Evolutionary conservation across 768 basidiomycete species (phyloP).

Genomic region (Boletales sp.): DNA sequence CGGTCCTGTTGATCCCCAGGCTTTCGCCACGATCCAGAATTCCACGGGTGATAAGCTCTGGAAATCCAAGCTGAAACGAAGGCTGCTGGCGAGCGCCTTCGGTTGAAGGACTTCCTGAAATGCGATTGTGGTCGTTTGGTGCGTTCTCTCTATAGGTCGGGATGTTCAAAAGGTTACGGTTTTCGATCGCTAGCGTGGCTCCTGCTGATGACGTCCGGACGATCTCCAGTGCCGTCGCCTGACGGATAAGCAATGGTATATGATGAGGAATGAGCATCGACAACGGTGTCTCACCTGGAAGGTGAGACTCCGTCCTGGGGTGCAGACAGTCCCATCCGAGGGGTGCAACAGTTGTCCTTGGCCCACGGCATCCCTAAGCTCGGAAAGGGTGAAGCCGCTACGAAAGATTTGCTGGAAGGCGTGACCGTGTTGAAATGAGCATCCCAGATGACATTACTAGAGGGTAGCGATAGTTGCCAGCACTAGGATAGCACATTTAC

Average conservation of each 20-base stretch:
- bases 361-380: conserved; percentile 63
- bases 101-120: conserved; percentile 17
- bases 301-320: conserved; percentile 71
- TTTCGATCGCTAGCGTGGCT: conserved; percentile 76
- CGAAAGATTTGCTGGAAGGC: conserved; percentile 48
- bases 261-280: conserved; percentile 45
- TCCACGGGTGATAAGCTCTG: conserved; percentile 66
- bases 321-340: conserved; percentile 40
- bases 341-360: conserved; percentile 54
- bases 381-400: conserved; percentile 52
- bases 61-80: conserved; percentile 49
- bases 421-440: conserved; percentile 27
- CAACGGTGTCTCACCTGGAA: conserved; percentile 63
- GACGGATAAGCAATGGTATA: conserved; percentile 69
- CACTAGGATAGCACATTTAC: no score
- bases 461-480: no score
- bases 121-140: conserved; percentile 21
- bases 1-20: conserved; percentile 78
- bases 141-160: conserved; percentile 37
- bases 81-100: conserved; percentile 41
- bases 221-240: conserved; percentile 77
- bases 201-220: conserved; percentile 73
- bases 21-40: conserved; percentile 74
- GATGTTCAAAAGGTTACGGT: conserved; percentile 72
- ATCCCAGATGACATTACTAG: no score